Evolutionary conservation across 2,329 filamentous ascomycete species (phyloP), one percentile per base, ranked within the genome.

Genomic region (Fusarium sp.): DNA sequence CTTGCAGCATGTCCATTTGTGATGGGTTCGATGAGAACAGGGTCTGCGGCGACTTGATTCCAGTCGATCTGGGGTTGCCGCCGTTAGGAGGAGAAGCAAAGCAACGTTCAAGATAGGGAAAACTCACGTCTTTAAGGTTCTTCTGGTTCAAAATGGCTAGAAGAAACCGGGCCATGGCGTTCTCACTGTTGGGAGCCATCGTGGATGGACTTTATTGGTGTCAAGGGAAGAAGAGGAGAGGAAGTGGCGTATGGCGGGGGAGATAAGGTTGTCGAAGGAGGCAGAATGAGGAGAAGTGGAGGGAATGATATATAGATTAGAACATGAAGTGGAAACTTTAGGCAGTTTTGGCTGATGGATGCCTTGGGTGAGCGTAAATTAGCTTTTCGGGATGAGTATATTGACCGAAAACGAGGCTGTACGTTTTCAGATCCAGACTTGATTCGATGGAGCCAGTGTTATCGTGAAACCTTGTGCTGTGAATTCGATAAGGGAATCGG

Each of bases 71-170:
- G 62, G 28, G 54, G 28, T 50, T 31, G 61, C 53, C 44, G 20
- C 44, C 26, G 70, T 75, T 77, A 61, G 73, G 65, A 65, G n/a
- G n/a, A 36, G 42, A 24, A 30, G 56, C 36, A 16, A 13, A 13
- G 44, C 47, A 51, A 24, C 28, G 35, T 54, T 61, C 20, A 39
- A 39, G 30, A n/a, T 60, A 26, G 39, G 7, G 35, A 41, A 7
- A 28, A 68, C 88, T 84, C 80, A 90, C 88, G 81, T 90, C 87
- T 76, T 89, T 90, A 58, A 90, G 84, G 65, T 85, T 87, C 80
- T 89, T 90, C 81, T 90, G 88, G 79, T 86, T 85, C 65, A 90
- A 76, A 66, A 90, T 90, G 41, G 88, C 88, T 74, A 89, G 89
- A 66, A 90, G 85, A 63, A 90, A 88, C 60, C 88, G 83, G 67